These are phyloP conservation scores for Syzygium syzygioides DNA, from an alignment of 441 rosid species.

Conservation along the genomic window DNA sequence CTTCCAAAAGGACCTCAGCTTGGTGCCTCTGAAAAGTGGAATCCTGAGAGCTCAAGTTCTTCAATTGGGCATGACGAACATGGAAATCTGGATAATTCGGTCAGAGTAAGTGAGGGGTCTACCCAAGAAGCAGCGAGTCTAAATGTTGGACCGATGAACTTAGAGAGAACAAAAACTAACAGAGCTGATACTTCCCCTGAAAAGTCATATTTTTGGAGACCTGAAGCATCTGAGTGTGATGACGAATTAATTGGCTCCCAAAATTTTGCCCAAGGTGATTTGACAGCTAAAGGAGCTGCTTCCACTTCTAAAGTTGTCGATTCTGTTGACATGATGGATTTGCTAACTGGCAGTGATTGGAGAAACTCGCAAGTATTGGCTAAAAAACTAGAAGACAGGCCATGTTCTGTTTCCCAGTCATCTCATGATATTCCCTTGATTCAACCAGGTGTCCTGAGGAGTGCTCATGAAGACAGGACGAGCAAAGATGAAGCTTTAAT, in stretches of 20 bases:
- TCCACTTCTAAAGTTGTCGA: slow-evolving; percentile 17
- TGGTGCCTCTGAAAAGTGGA: slow-evolving; percentile 13
- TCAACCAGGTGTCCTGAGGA: neutral
- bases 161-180: neutral
- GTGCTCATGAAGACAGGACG: neutral
- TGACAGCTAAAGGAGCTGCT: slow-evolving; percentile 5
- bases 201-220: slow-evolving; percentile 16
- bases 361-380: slow-evolving; percentile 17
- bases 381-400: slow-evolving; percentile 24
- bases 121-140: neutral
- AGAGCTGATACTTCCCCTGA: neutral
- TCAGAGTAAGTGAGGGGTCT: neutral
- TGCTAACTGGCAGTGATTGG: slow-evolving; percentile 37
- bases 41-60: slow-evolving; percentile 12
- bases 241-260: slow-evolving; percentile 4
- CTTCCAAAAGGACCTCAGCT: slow-evolving; percentile 19
- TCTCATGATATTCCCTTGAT: slow-evolving; percentile 1
- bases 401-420: slow-evolving; percentile 13
- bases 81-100: slow-evolving; percentile 8
- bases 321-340: slow-evolving; percentile 27
- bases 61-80: slow-evolving; percentile 6
- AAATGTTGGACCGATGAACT: neutral
- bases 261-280: slow-evolving; percentile 1
- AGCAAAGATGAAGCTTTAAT: slow-evolving; percentile 9
- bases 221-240: slow-evolving; percentile 3